Evolutionary conservation across 805 yeast genomes (phyloP).

Genomic region (Saccharomycopsis oosterbeekiorum): DNA sequence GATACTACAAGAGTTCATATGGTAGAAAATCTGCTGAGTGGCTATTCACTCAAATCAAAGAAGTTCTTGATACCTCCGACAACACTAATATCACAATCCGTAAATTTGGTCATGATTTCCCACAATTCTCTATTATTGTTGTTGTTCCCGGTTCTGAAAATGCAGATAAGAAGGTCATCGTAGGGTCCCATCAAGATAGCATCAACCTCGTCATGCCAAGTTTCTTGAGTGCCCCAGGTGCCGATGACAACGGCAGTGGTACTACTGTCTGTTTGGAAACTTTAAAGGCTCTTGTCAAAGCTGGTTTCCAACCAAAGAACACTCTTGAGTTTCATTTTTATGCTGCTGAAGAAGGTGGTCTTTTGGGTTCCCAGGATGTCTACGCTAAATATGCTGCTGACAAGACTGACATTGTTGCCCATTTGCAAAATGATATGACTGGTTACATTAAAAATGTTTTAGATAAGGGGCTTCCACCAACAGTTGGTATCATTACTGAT

Average conservation of each 20-base stretch:
- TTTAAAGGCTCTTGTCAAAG: slow-evolving; percentile 32
- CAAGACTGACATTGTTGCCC: slow-evolving; percentile 52
- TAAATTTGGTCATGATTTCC: slow-evolving; percentile 60
- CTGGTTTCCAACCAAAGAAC: slow-evolving; percentile 44
- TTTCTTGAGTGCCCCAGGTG: slow-evolving; percentile 75
- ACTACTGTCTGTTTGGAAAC: slow-evolving; percentile 72
- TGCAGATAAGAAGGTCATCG: slow-evolving; percentile 43
- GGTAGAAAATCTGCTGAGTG: slow-evolving; percentile 67
- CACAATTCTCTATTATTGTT: slow-evolving; percentile 68
- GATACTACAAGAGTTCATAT: slow-evolving; percentile 65
- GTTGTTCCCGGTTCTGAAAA: slow-evolving; percentile 43
- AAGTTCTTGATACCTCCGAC: slow-evolving; percentile 24
- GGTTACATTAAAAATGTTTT: slow-evolving; percentile 54
- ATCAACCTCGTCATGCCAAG: slow-evolving; percentile 64
- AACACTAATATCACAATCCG: slow-evolving; percentile 33
- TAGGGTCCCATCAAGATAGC: slow-evolving; percentile 89
- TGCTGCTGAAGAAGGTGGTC: slow-evolving; percentile 90
- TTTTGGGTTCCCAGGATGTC: slow-evolving; percentile 76
- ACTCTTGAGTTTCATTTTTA: slow-evolving; percentile 89
- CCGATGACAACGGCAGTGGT: slow-evolving; percentile 92
- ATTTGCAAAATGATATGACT: slow-evolving; percentile 95
- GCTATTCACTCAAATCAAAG: slow-evolving; percentile 42
- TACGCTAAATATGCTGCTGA: slow-evolving; percentile 43
- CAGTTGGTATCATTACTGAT: slow-evolving; percentile 73
- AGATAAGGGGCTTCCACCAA: slow-evolving; percentile 44